Percentiles rank a stretch among this genome's conserved stretches.
These are phyloP conservation scores for Forsythia suspensa DNA, from an alignment of 257 asterid species.

Conservation along the genomic window DNA sequence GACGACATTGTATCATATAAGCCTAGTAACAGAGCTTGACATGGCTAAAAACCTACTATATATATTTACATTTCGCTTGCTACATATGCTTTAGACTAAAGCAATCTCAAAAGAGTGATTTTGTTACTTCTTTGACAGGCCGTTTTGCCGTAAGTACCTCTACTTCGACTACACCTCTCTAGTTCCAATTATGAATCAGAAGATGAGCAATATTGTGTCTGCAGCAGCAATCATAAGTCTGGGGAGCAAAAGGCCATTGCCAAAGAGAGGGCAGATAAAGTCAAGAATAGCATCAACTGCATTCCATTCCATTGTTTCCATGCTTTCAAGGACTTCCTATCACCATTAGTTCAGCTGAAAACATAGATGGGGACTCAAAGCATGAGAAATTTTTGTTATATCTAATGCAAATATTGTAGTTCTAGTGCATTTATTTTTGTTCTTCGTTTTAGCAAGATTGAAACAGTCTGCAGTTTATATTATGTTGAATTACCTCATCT, in stretches of 20 bases:
- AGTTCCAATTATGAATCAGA: constrained; percentile 23
- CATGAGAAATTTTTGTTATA: background rate
- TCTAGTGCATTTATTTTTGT: background rate
- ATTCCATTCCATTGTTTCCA: constrained; percentile 33
- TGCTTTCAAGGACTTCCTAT: constrained; percentile 36
- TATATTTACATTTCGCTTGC: too few species aligned
- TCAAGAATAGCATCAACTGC: constrained; percentile 46
- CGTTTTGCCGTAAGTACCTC: background rate
- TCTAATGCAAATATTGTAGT: background rate
- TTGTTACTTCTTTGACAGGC: background rate
- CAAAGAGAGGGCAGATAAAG: constrained; percentile 54
- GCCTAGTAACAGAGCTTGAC: background rate
- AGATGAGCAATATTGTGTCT: constrained; percentile 12
- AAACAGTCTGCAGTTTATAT: background rate
- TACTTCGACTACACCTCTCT: background rate
- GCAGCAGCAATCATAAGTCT: constrained; percentile 27
- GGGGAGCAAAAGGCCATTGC: constrained; percentile 28
- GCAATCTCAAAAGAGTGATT: background rate
- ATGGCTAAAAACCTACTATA: background rate
- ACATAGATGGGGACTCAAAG: background rate
- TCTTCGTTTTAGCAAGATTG: background rate
- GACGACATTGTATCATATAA: background rate
- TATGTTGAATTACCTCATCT: background rate
- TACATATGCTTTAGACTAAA: background rate
- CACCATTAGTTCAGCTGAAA: constrained; percentile 30